These are phyloP conservation scores for Lasiosphaeria ovina DNA, from an alignment of 495 filamentous ascomycete genomes.

Conservation along the genomic window DNA sequence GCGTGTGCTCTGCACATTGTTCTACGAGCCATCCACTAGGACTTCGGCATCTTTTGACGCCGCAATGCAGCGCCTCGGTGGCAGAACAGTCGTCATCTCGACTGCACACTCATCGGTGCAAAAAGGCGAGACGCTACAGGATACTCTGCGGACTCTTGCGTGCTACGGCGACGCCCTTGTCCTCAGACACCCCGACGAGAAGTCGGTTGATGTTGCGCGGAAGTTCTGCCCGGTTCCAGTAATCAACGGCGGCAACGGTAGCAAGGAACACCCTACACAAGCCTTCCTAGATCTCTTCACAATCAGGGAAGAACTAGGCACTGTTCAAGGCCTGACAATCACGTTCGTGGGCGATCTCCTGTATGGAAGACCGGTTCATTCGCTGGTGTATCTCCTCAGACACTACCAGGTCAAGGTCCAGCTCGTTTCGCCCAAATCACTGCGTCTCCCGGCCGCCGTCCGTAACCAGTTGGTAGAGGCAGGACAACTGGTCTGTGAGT, in stretches of 20 bases:
- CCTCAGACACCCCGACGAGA: conserved; percentile 82
- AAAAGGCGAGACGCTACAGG: conserved; percentile 92
- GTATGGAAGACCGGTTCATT: conserved; percentile 93
- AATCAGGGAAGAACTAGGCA: conserved; percentile 94
- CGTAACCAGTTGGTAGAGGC: conserved; percentile 65
- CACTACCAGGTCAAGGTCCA: conserved; percentile 95
- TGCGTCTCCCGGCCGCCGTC: conserved; percentile 74
- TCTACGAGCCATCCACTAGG: conserved; percentile 95
- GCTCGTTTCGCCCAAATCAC: conserved; percentile 76
- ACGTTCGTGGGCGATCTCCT: conserved; percentile 92
- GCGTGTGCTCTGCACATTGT: conserved; percentile 82
- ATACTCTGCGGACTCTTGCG: conserved; percentile 88
- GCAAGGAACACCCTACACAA: conserved; percentile 93
- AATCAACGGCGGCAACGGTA: conserved; percentile 96
- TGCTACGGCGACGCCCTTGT: conserved; percentile 95
- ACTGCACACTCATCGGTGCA: conserved; percentile 78
- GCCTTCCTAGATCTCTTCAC: conserved; percentile 99
- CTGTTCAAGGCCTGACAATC: conserved; percentile 88
- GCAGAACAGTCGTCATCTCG: conserved; percentile 72
- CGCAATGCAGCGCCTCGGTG: conserved; percentile 96
- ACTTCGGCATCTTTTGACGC: conserved; percentile 96
- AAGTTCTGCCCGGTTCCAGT: conserved; percentile 86
- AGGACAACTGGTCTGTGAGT: conserved; percentile 72
- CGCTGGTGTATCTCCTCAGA: conserved; percentile 83
- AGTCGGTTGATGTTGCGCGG: conserved; percentile 72